Base-by-base conservation (phyloP, 345 rosid genomes). In the Kernera saxatilis region DNA sequence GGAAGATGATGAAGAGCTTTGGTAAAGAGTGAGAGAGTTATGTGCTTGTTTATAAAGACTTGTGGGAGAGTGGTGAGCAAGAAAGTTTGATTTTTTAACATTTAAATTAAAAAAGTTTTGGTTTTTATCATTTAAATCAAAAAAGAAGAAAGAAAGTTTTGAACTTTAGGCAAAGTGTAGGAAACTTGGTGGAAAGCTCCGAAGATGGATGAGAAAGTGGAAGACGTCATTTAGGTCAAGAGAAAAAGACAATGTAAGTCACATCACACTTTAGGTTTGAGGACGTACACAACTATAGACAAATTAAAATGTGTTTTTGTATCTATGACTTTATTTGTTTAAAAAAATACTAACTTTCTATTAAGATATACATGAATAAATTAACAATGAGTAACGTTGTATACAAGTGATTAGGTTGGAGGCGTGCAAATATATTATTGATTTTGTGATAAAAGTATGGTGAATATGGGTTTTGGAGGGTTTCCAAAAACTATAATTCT, bases 181-280 rank as follows among this genome's bases (percentile, higher is more conserved):
- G 73, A 67, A 67, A 59, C 52, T 65, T 65, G 7, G 67, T 56
- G 67, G 72, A 37, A 73, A 73, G 72, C 43, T 65, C 53, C 52
- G 19, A 22, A 52, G 41, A 45, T 22, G 21, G 53, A 49, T 29
- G 61, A 57, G 40, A 45, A 74, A 66, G 78, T 57, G 78, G 78
- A 74, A 50, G 37, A 67, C 68, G 78, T 67, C 78, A 74, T 50
- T 29, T 67, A 40, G 40, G 68, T 67, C 68, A 74, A 67, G 46
- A 17, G 73, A 30, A 58, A 66, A 74, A 32, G 78, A 50, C 62
- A 48, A 49, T 3, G 55, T 7, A 7, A 65, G 77, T 73, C 68
- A 67, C 53, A 22, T 74, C 67, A 21, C 29, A 58, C 67, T 57
- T 57, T 22, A 10, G 21, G 12, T 37, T 37, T 1, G 22, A n/a